Percentiles rank a stretch among this genome's conserved stretches.
These are phyloP conservation scores for Silene noctiflora DNA, from an alignment of 179 eudicot genomes.

Conservation along the genomic window DNA sequence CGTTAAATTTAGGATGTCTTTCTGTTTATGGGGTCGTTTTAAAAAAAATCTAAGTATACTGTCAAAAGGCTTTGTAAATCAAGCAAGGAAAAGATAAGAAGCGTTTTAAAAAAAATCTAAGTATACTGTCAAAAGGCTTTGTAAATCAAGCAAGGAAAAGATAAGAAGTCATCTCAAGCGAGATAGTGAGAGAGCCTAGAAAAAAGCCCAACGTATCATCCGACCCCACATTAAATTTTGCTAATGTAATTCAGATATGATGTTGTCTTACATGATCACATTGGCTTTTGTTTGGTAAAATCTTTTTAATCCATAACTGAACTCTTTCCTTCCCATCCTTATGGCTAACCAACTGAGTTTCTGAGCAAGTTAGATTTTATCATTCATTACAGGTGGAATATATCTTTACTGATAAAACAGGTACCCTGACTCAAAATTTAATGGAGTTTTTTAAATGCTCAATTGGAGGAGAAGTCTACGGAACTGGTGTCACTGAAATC, in stretches of 20 bases:
- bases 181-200: neutral
- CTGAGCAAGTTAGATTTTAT: constrained; percentile 22
- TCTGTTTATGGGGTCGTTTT: too few relatives aligned
- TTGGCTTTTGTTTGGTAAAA: neutral
- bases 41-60: too few relatives aligned
- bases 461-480: constrained; percentile 89
- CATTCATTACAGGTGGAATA: constrained; percentile 76
- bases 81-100: constrained; percentile 1
- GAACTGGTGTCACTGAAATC: constrained; percentile 90
- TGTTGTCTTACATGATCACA: constrained; percentile 2
- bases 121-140: constrained; percentile 5
- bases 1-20: too few relatives aligned
- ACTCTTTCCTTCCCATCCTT: neutral
- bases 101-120: too few relatives aligned
- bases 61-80: constrained; percentile 5
- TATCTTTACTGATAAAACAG: constrained; percentile 93
- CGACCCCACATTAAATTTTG: neutral
- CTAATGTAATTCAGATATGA: constrained; percentile 8
- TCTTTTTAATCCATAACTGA: neutral
- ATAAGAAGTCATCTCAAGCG: neutral
- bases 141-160: neutral
- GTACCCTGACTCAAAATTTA: constrained; percentile 89
- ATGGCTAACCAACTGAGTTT: neutral
- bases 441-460: constrained; percentile 99
- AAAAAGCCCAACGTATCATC: neutral